Conservation (phyloP, 345 rosid species). For the Streptanthus diversifolius region DNA sequence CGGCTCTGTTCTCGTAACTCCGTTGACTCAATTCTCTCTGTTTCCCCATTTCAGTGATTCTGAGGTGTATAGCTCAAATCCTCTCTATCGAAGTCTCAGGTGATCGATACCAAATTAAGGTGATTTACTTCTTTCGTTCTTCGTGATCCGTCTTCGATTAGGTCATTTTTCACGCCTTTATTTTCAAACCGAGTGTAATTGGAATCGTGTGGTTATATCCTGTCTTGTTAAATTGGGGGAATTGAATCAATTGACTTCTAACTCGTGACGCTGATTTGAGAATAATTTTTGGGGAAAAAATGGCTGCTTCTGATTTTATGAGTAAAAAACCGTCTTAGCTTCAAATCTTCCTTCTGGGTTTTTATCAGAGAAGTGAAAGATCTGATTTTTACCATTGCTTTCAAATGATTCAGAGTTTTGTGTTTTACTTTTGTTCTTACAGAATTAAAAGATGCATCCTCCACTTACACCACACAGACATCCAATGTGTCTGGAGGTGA, state of each 20-base stretch:
- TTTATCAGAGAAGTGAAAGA: neutral
- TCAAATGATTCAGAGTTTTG: neutral
- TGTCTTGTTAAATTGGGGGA: neutral
- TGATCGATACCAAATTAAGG: conserved; percentile 5
- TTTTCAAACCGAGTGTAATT: neutral
- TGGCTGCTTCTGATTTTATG: neutral
- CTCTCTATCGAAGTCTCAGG: neutral
- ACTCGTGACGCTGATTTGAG: neutral
- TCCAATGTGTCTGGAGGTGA: conserved; percentile 88
- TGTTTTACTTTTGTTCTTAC: neutral
- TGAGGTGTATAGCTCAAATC: neutral
- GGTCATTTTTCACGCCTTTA: neutral
- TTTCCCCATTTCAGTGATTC: neutral
- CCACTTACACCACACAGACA: conserved; percentile 86
- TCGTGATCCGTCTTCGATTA: neutral
- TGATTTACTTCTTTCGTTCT: neutral
- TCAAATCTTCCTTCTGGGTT: neutral
- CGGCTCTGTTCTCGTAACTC: neutral
- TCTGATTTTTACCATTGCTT: conserved; percentile 10
- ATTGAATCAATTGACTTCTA: neutral
- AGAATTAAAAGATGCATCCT: conserved; percentile 67
- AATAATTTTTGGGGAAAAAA: neutral
- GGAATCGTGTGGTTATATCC: neutral
- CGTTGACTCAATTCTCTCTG: neutral
- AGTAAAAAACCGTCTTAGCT: too few relatives aligned